phyloP scores from a whole-genome alignment of 2,329 filamentous ascomycete genomes.

The Fusarium sterilihyphosum region DNA sequence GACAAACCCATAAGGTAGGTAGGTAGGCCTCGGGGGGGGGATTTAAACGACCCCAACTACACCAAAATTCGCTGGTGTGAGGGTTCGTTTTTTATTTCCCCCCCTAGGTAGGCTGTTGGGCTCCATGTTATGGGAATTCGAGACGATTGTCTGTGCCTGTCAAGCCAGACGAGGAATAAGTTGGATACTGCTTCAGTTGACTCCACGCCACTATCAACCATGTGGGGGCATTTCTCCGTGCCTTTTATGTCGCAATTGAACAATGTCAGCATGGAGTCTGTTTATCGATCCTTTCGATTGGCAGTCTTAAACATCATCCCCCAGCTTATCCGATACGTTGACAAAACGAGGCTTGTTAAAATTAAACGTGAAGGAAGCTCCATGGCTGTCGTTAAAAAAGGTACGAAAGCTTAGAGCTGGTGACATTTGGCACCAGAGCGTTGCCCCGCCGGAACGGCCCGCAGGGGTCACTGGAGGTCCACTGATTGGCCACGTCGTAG shows the following conservation, averaged over 20 bases:
- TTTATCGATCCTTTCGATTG: background rate
- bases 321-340: background rate
- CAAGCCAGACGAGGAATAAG: slow-evolving; percentile 4
- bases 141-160: slow-evolving; percentile 11
- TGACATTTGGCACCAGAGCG: slow-evolving; percentile 12
- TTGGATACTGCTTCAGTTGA: slow-evolving; percentile 1
- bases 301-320: background rate
- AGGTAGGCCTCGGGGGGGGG: too few species aligned
- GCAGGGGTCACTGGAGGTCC: slow-evolving; percentile 19
- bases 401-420: background rate
- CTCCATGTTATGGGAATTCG: slow-evolving; percentile 2
- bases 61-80: too few species aligned
- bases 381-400: background rate
- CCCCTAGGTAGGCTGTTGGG: background rate
- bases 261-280: background rate
- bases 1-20: background rate
- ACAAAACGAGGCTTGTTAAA: background rate
- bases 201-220: slow-evolving; percentile 11
- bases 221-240: background rate
- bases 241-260: background rate
- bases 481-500: slow-evolving; percentile 25
- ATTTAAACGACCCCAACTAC: too few species aligned
- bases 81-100: too few species aligned
- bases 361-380: background rate
- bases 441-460: slow-evolving; percentile 41